phyloP scores from a whole-genome alignment of 805 yeast genomes.

The Debaryomyces prosopidis region DNA sequence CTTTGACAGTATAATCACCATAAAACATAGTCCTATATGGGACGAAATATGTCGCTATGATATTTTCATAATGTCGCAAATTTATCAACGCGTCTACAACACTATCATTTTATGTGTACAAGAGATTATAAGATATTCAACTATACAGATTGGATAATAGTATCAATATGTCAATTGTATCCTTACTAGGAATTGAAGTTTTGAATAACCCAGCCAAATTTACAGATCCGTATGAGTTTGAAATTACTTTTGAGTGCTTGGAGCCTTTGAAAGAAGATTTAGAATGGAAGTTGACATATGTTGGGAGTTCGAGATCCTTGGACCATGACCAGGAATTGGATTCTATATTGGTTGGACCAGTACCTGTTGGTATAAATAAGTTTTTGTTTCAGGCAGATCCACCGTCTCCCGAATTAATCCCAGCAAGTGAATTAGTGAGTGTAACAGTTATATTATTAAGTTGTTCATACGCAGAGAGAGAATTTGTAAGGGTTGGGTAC shows the following conservation, averaged over 20 bases:
- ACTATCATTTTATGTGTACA: background rate
- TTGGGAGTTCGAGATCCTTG: constrained; percentile 89
- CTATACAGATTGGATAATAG: background rate
- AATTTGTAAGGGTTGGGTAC: constrained; percentile 96
- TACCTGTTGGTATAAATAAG: constrained; percentile 95
- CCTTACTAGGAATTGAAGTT: constrained; percentile 86
- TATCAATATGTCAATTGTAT: constrained; percentile 80
- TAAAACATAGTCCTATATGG: background rate
- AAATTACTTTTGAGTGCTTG: constrained; percentile 94
- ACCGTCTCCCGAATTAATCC: constrained; percentile 93
- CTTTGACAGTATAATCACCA: background rate
- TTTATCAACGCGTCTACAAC: background rate
- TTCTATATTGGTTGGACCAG: constrained; percentile 96
- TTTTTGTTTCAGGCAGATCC: constrained; percentile 94
- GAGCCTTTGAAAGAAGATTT: constrained; percentile 90
- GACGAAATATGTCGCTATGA: background rate
- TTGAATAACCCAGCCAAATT: constrained; percentile 94
- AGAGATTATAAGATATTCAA: too few species aligned
- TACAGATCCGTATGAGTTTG: constrained; percentile 91
- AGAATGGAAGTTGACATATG: constrained; percentile 97
- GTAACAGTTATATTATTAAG: constrained; percentile 92
- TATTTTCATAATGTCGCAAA: constrained; percentile 2
- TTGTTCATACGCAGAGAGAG: constrained; percentile 90
- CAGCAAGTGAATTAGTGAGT: constrained; percentile 91
- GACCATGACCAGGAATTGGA: constrained; percentile 98